phyloP scores from a whole-genome alignment of 768 basidiomycete genomes.

The Amanita fuliginea region DNA sequence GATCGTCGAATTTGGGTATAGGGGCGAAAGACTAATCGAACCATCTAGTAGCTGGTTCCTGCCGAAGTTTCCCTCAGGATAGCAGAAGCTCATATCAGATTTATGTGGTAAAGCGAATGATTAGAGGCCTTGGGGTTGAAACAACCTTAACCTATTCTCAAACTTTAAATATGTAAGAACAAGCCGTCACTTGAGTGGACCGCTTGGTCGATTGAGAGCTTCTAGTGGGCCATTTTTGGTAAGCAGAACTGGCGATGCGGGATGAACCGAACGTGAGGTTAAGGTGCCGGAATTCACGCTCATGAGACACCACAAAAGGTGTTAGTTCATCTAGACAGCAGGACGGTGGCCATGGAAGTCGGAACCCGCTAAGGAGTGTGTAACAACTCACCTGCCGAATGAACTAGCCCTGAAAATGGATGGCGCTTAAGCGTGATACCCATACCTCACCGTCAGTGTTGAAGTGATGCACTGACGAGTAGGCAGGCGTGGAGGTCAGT shows the following conservation, averaged over 20 bases:
- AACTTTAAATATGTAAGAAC: constrained; percentile 83
- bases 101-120: constrained; percentile 79
- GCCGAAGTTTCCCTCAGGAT: constrained; percentile 76
- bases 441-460: no score
- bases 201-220: constrained; percentile 73
- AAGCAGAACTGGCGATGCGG: constrained; percentile 61
- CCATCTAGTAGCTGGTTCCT: constrained; percentile 91
- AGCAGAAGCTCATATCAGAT: constrained; percentile 45
- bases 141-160: constrained; percentile 79
- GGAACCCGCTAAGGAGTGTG: constrained; percentile 80
- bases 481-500: no score
- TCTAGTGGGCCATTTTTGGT: constrained; percentile 74
- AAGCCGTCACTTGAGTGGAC: constrained; percentile 75
- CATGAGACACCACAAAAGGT: constrained; percentile 80
- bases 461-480: no score
- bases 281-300: constrained; percentile 76
- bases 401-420: constrained; percentile 88
- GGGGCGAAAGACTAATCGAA: constrained; percentile 95
- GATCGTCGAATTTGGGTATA: constrained; percentile 93
- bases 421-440: constrained; percentile 69
- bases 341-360: constrained; percentile 84
- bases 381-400: constrained; percentile 87
- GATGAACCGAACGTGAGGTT: constrained; percentile 62
- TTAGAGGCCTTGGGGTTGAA: constrained; percentile 86
- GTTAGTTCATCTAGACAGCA: constrained; percentile 85